phyloP scores from a whole-genome alignment of 2,329 filamentous ascomycete species.

The Nothopassalora personata region DNA sequence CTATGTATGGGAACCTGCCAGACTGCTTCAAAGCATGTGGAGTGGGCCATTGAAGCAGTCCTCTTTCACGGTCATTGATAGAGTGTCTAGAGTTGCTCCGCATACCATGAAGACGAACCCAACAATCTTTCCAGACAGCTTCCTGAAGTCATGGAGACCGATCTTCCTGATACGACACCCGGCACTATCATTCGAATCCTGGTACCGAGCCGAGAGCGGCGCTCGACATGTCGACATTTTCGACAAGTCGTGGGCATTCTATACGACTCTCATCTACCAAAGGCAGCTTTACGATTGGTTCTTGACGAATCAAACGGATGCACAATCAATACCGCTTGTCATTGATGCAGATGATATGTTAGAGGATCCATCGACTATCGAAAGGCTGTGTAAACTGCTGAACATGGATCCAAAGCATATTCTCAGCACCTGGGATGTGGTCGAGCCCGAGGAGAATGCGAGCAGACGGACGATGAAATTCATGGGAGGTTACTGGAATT shows the following conservation, averaged over 20 bases:
- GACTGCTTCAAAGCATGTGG: constrained; percentile 2
- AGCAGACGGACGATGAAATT: neutral
- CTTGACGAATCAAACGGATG: neutral
- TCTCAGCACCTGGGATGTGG: neutral
- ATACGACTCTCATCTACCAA: neutral
- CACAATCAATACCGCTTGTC: neutral
- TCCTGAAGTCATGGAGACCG: neutral
- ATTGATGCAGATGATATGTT: neutral
- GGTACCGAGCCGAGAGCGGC: constrained; percentile 3
- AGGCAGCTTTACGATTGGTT: constrained; percentile 2
- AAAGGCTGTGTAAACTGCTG: neutral
- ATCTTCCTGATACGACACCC: neutral
- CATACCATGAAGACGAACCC: neutral
- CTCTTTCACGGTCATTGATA: neutral
- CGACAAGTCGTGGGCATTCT: constrained; percentile 6
- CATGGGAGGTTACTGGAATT: constrained; percentile 2
- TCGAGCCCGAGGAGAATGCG: neutral
- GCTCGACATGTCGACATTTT: constrained; percentile 1
- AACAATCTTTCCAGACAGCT: neutral
- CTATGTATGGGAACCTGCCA: constrained; percentile 3
- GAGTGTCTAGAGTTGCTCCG: neutral
- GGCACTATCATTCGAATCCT: neutral
- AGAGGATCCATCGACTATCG: neutral
- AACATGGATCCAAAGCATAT: neutral
- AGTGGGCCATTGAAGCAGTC: neutral